phyloP scores from a whole-genome alignment of 345 rosid species.

The Diplotaxis tenuifolia region DNA sequence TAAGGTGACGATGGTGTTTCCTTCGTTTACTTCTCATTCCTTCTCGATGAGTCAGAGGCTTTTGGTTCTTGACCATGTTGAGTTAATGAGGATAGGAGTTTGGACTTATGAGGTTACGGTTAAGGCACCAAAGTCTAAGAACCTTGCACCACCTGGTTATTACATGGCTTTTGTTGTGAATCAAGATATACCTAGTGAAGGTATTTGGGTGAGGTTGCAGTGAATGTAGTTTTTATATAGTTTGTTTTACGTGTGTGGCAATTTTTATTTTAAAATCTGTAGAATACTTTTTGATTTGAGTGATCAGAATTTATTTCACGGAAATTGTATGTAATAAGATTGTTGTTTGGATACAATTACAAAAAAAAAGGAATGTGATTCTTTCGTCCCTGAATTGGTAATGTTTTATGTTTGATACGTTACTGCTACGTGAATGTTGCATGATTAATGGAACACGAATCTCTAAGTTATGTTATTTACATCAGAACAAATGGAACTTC shows the following conservation, averaged over 20 bases:
- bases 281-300: neutral
- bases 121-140: conserved; percentile 39
- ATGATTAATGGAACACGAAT: conserved; percentile 1
- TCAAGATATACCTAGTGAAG: conserved; percentile 64
- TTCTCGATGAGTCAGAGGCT: conserved; percentile 65
- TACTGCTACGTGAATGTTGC: conserved; percentile 13
- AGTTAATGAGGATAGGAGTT: neutral
- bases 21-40: conserved; percentile 68
- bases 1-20: conserved; percentile 46
- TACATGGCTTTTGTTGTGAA: conserved; percentile 71
- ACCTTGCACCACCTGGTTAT: conserved; percentile 72
- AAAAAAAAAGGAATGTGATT: no score
- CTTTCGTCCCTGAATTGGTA: conserved; percentile 4
- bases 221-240: neutral
- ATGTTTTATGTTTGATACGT: conserved; percentile 12
- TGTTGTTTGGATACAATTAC: no score
- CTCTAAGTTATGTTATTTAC: neutral
- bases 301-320: neutral
- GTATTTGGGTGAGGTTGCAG: conserved; percentile 55
- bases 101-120: conserved; percentile 42
- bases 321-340: neutral
- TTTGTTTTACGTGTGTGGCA: neutral
- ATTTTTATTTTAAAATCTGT: neutral
- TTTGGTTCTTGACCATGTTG: conserved; percentile 44
- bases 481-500: neutral